A percentile compares a stretch with the other conserved stretches of the same genome.
Conservation (phyloP, 768 basidiomycete species). For the Gymnopilus junonius region DNA sequence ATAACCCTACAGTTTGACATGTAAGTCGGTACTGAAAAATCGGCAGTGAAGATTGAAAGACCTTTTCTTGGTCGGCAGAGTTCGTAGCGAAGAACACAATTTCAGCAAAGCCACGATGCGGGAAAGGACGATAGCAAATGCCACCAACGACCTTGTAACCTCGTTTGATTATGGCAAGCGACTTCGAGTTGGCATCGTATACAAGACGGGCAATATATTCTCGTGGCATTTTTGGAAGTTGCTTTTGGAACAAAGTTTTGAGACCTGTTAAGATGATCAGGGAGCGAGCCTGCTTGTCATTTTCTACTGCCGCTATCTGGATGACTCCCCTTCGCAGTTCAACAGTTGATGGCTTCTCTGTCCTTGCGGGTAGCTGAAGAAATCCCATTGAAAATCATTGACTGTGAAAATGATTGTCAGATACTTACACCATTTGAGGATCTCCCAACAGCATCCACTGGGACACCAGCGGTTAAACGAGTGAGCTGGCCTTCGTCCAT, state of each 20-base stretch:
- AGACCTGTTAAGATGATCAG: constrained; percentile 90
- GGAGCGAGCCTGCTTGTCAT: constrained; percentile 76
- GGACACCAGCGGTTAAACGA: constrained; percentile 79
- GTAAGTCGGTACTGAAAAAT: not conserved
- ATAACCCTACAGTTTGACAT: constrained; percentile 80
- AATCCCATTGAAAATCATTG: constrained; percentile 11
- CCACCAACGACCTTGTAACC: constrained; percentile 97
- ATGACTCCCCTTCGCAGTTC: constrained; percentile 88
- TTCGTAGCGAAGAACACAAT: constrained; percentile 99
- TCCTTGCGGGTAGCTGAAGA: constrained; percentile 53
- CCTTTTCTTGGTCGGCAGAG: constrained; percentile 97
- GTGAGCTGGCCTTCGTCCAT: constrained; percentile 80
- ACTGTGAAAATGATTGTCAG: not conserved
- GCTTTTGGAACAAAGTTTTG: constrained; percentile 96
- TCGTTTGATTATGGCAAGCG: constrained; percentile 91
- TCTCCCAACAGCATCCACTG: constrained; percentile 64
- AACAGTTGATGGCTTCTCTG: constrained; percentile 78
- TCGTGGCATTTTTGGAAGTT: constrained; percentile 97
- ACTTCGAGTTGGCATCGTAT: constrained; percentile 90
- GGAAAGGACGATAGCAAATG: constrained; percentile 96
- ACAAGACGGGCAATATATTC: constrained; percentile 98
- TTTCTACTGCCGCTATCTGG: constrained; percentile 81
- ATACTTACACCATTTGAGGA: constrained; percentile 50
- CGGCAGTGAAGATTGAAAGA: constrained; percentile 33
- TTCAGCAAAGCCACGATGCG: constrained; percentile 93